These are phyloP conservation scores for Hypoxylon sp. DNA, from an alignment of 2,329 filamentous ascomycete species.

Conservation along the genomic window DNA sequence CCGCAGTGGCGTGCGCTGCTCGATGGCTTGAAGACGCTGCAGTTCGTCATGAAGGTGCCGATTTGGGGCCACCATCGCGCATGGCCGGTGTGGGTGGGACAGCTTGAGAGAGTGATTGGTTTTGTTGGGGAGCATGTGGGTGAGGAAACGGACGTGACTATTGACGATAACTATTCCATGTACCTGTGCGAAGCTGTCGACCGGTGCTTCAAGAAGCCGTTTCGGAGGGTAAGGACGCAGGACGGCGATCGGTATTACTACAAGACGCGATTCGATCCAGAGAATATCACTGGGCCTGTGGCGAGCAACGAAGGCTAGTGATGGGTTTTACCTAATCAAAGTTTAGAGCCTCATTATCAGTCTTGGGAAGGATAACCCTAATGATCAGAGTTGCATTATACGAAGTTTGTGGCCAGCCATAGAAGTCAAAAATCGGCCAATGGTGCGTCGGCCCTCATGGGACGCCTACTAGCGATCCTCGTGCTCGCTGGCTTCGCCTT, in stretches of 20 bases:
- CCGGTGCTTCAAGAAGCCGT: conserved; percentile 32
- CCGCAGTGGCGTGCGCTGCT: conserved; percentile 23
- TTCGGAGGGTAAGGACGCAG: conserved; percentile 18
- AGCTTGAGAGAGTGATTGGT: conserved; percentile 27
- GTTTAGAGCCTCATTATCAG: too few species aligned
- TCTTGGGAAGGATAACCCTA: not conserved
- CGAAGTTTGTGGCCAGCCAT: not conserved
- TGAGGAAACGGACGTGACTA: conserved; percentile 23
- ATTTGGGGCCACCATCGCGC: conserved; percentile 18
- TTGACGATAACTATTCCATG: conserved; percentile 40
- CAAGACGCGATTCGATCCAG: conserved; percentile 30
- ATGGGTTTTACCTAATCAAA: not conserved
- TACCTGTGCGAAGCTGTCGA: conserved; percentile 38
- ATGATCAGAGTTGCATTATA: not conserved
- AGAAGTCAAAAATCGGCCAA: not conserved
- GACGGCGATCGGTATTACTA: conserved; percentile 34
- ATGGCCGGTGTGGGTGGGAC: conserved; percentile 28
- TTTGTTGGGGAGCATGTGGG: conserved; percentile 31
- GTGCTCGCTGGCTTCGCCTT: not conserved
- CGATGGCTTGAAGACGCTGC: conserved; percentile 7
- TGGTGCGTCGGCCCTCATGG: not conserved
- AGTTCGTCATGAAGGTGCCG: conserved; percentile 14
- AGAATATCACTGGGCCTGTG: conserved; percentile 30
- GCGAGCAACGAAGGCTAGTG: conserved; percentile 14
- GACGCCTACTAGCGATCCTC: not conserved